Base-by-base conservation (phyloP, 1,139 yeast species). In the Blastobotrys malaysiensis region DNA sequence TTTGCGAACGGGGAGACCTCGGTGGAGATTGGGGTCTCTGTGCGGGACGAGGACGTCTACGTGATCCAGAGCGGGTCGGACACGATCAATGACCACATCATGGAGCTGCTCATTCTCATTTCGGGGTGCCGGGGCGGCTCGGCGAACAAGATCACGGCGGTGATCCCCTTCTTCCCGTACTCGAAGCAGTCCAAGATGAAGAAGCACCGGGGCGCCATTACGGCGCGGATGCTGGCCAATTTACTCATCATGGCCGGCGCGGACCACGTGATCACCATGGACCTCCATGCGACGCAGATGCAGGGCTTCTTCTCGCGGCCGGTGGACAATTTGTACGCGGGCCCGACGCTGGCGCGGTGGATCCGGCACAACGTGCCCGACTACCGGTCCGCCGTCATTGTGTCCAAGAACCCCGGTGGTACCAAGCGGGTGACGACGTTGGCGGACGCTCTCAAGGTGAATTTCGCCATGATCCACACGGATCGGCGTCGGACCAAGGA, bases 191-290 rank as follows among this genome's bases (percentile, higher is more conserved):
- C 93, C 60, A 93, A 93, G 75, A 95, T 93, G 99, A 93, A 91
- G 76, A 93, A 89, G 71, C 98, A 93, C 69, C 81, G 99, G 73
- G 99, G 99, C 55, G 98, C 99, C 39, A 95, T 95, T 64, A 91
- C 99, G 3, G 99, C 99, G n/a, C 81, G 98, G 69, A 91, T 95
- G 99, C 79, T 95, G 69, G 98, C 99, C 56, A 93, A 93, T 65
- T 75, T 95, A 66, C 77, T 95, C 62, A 84, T 91, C 54, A 93
- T 93, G 95, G 98, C 99, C 1, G 99, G 99, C 60, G 99, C 98
- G 20, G 99, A 95, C 73, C 99, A 93, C 74, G 95, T 93, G 59
- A 95, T 93, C 45, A 88, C 97, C 5, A 91, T 93, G 98, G 99
- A 93, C 70, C 77, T 93, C 63, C 99, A 95, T 69, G 99, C 99